phyloP scores from a whole-genome alignment of 1,284 basidiomycete genomes.

The Ganoderma lingzhi region DNA sequence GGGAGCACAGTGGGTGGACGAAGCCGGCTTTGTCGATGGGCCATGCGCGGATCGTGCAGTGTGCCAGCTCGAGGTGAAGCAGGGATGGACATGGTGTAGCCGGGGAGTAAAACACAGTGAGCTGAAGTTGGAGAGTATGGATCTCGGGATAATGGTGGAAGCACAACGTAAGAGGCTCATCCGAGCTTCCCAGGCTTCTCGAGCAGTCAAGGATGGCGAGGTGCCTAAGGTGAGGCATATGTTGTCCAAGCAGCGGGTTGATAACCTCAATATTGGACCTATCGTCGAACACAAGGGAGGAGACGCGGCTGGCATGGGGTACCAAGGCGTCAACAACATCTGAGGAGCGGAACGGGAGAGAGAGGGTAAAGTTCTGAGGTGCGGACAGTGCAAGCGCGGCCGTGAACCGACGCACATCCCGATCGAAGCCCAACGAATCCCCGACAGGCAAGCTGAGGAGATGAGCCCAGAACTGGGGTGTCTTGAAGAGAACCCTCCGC shows the following conservation, averaged over 20 bases:
- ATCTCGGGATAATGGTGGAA: background rate
- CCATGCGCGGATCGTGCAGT: background rate
- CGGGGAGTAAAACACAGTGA: background rate
- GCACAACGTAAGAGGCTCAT: background rate
- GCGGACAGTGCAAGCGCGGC: background rate
- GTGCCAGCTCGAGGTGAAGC: background rate
- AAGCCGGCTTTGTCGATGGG: background rate
- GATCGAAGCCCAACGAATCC: background rate
- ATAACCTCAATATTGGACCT: background rate
- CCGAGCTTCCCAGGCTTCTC: background rate
- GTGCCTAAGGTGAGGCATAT: background rate
- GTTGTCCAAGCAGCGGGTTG: background rate
- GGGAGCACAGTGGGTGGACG: background rate
- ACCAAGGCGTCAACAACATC: background rate
- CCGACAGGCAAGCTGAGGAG: background rate
- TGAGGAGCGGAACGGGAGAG: background rate
- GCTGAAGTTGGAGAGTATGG: background rate
- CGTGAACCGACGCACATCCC: background rate
- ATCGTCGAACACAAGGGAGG: background rate
- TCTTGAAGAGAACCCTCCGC: background rate
- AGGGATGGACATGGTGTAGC: background rate
- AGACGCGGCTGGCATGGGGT: background rate
- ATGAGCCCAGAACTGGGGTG: constrained; percentile 6
- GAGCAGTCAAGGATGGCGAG: background rate
- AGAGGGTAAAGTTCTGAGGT: background rate